Base-by-base conservation (phyloP, 2,329 filamentous ascomycete genomes). In the Lecanicillium sp. region DNA sequence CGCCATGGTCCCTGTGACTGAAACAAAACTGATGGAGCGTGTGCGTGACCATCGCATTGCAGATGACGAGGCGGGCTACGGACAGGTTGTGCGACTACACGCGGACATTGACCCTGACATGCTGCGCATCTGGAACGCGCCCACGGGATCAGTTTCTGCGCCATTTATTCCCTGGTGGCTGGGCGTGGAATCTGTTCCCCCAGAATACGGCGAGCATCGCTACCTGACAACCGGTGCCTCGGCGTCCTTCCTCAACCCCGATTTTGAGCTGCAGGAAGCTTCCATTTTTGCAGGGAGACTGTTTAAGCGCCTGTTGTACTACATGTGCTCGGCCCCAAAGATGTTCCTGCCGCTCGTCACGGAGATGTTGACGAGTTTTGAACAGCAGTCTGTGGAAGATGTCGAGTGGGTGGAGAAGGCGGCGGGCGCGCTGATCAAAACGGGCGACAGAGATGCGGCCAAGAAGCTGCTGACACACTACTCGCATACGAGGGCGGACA, bases 1-100 rank as follows among this genome's bases (percentile, higher is more conserved):
- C 11, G 71, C 67, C 14, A 74, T 72, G 59, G 66, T 63, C 1
- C 73, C 75, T 0, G 58, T 77, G n/a, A 73, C 71, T 0, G 74
- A 78, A 50, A 58, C 60, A 15, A 71, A 76, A 50, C 60, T 77
- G 3, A 70, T 71, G 54, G 64, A 66, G 49, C 54, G 57, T 21
- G 58, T 61, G 12, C 58, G 59, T 32, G 59, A 61, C 42, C 54
- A 40, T 23, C 57, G 59, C 45, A 55, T 60, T 42, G 46, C 56
- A 15, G 58, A 61, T 36, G 59, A 60, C 45, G 51, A 61, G 48
- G 56, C 59, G 11, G 58, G 59, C 14, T 61, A 61, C 51, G 59
- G 59, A 1, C 58, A 61, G 44, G 54, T 61, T 15, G 56, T 60
- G 20, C 55, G 54, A 24, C 52, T 61, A 5, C 52, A 51, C 36